phyloP scores from a whole-genome alignment of 352 stramenopile genomes.

The Globisporangium heterothallicum region DNA sequence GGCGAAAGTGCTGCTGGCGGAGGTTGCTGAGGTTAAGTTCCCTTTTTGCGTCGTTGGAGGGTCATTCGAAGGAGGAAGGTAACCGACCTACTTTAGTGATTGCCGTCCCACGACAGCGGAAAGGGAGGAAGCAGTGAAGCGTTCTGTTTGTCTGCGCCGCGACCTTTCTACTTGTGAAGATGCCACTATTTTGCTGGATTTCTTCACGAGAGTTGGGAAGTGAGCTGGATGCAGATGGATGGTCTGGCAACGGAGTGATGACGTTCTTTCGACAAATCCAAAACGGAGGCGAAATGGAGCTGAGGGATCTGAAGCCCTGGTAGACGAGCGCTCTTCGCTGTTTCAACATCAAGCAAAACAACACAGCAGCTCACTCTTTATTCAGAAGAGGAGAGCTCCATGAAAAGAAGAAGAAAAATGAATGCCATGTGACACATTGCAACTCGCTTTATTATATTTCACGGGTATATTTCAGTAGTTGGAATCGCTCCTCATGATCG shows the following conservation, averaged over 20 bases:
- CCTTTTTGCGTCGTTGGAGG: constrained; percentile 23
- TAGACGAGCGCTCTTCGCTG: constrained; percentile 10
- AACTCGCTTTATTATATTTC: background rate
- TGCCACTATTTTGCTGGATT: background rate
- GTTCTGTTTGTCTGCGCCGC: constrained; percentile 10
- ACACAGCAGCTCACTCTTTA: background rate
- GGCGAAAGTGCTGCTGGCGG: constrained; percentile 88
- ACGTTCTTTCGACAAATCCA: constrained; percentile 78
- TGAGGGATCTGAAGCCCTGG: constrained; percentile 36
- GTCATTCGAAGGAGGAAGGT: constrained; percentile 8
- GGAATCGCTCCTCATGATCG: background rate
- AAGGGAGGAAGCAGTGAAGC: constrained; percentile 15
- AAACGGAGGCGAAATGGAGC: constrained; percentile 64
- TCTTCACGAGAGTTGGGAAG: background rate
- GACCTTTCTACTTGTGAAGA: background rate
- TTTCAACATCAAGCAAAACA: constrained; percentile 6
- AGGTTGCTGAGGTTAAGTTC: constrained; percentile 93
- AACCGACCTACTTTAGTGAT: background rate
- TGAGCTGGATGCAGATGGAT: constrained; percentile 7
- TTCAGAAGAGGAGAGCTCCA: background rate
- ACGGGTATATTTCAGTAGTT: background rate
- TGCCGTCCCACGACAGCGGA: constrained; percentile 1
- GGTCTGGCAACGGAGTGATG: constrained; percentile 44
- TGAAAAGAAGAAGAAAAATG: background rate
- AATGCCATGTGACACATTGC: background rate